Evolutionary conservation across 441 rosid genomes (phyloP).

Genomic region (Daphne laureola): DNA sequence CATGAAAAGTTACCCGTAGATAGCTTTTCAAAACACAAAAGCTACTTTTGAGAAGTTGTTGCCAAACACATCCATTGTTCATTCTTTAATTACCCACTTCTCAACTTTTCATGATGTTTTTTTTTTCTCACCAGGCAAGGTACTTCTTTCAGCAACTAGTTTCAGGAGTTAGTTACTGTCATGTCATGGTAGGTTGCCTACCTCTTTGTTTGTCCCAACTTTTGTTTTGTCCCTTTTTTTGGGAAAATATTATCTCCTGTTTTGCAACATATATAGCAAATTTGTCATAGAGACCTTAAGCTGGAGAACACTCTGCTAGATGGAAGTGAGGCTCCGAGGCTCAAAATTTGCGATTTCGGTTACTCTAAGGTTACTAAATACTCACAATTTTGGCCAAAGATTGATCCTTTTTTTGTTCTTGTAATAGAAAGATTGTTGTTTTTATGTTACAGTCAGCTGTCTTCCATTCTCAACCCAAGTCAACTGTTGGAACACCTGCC

Average conservation of each 20-base stretch:
- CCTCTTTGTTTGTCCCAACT: background rate
- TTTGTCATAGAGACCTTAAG: constrained; percentile 71
- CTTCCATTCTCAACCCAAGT: constrained; percentile 66
- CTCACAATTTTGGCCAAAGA: background rate
- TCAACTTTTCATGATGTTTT: background rate
- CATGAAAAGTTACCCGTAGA: no score
- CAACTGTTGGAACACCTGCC: constrained; percentile 71
- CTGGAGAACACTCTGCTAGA: constrained; percentile 60
- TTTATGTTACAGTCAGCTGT: constrained; percentile 39
- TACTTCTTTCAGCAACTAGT: constrained; percentile 60
- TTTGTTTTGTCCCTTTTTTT: background rate
- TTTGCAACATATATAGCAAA: constrained; percentile 28
- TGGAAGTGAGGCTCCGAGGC: constrained; percentile 44
- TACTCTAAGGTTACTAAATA: constrained; percentile 46
- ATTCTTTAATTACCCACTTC: background rate
- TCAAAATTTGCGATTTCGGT: constrained; percentile 64
- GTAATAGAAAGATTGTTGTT: background rate
- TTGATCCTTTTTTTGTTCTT: constrained; percentile 2
- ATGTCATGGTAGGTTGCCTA: constrained; percentile 38
- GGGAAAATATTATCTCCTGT: background rate
- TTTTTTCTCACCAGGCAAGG: constrained; percentile 32
- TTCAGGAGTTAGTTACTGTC: constrained; percentile 77
- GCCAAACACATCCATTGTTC: no score
- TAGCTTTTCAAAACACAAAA: no score
- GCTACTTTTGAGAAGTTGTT: no score